phyloP scores from a whole-genome alignment of 2,329 filamentous ascomycete genomes.

The Cladosporium sphaerospermum region DNA sequence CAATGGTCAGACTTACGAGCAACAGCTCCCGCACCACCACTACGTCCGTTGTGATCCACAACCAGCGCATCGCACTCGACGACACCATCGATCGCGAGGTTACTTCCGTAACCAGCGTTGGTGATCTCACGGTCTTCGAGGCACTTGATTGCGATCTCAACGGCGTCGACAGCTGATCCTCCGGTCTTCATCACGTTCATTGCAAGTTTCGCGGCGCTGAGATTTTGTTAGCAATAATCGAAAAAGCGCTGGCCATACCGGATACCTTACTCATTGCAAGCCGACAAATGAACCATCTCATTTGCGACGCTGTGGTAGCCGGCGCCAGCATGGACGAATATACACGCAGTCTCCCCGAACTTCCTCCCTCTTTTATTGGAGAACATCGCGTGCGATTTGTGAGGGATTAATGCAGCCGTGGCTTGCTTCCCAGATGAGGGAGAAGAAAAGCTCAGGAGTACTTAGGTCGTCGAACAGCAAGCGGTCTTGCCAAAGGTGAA shows the following conservation, averaged over 20 bases:
- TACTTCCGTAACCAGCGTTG: conserved; percentile 93
- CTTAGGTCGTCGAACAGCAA: neutral
- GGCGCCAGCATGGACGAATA: conserved; percentile 93
- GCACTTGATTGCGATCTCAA: conserved; percentile 79
- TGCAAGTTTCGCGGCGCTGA: conserved; percentile 71
- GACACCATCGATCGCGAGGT: conserved; percentile 79
- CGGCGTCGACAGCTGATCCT: conserved; percentile 75
- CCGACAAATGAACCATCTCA: conserved; percentile 74
- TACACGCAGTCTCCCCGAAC: conserved; percentile 56
- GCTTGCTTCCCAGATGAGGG: neutral
- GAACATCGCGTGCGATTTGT: conserved; percentile 31
- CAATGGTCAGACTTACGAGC: conserved; percentile 58
- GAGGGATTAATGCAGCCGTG: neutral
- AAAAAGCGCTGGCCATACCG: neutral
- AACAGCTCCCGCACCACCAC: conserved; percentile 87
- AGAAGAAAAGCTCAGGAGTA: neutral
- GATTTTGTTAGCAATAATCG: conserved; percentile 16
- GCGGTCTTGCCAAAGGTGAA: neutral
- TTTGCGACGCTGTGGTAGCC: conserved; percentile 88
- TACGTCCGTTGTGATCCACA: conserved; percentile 83
- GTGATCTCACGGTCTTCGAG: conserved; percentile 94
- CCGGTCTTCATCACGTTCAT: conserved; percentile 78
- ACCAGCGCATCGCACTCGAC: conserved; percentile 95
- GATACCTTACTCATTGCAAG: conserved; percentile 74
- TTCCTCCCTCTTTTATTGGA: conserved; percentile 33